phyloP scores from a whole-genome alignment of 2,329 filamentous ascomycete genomes.

The Fusarium gaditjirri region DNA sequence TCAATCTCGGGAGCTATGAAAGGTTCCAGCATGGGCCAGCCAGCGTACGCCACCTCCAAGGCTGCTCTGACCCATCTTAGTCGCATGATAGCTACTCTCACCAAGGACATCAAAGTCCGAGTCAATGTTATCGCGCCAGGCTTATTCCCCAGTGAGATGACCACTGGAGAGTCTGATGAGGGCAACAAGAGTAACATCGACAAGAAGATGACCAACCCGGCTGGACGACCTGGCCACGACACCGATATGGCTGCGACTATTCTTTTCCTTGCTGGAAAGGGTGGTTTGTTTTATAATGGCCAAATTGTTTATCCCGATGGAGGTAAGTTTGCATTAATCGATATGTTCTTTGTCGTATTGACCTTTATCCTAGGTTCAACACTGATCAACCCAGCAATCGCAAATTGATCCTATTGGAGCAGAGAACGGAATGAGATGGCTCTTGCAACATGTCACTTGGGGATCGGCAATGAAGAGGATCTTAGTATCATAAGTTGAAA shows the following conservation, averaged over 20 bases:
- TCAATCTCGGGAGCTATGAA: neutral
- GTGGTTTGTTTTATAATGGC: constrained; percentile 4
- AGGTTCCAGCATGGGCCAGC: constrained; percentile 1
- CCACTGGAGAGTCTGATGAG: neutral
- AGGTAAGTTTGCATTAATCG: accelerated
- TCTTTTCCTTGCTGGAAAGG: constrained; percentile 1
- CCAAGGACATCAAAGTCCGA: constrained; percentile 8
- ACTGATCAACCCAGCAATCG: neutral
- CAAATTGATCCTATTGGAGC: neutral
- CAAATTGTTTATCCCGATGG: constrained; percentile 10
- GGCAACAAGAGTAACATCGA: neutral
- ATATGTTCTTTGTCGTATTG: accelerated
- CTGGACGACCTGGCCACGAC: neutral
- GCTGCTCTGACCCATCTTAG: constrained; percentile 9
- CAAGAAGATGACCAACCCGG: constrained; percentile 1
- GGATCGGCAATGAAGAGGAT: accelerated
- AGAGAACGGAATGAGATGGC: accelerated
- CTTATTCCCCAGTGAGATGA: constrained; percentile 2
- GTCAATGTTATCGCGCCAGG: constrained; percentile 15
- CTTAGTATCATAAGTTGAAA: neutral
- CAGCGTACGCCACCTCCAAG: neutral
- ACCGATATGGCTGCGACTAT: constrained; percentile 16
- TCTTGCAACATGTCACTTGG: neutral
- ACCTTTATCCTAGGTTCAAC: neutral
- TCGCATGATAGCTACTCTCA: constrained; percentile 8